These are phyloP conservation scores for Epichloe typhina DNA, from an alignment of 2,329 filamentous ascomycete species.

Conservation along the genomic window DNA sequence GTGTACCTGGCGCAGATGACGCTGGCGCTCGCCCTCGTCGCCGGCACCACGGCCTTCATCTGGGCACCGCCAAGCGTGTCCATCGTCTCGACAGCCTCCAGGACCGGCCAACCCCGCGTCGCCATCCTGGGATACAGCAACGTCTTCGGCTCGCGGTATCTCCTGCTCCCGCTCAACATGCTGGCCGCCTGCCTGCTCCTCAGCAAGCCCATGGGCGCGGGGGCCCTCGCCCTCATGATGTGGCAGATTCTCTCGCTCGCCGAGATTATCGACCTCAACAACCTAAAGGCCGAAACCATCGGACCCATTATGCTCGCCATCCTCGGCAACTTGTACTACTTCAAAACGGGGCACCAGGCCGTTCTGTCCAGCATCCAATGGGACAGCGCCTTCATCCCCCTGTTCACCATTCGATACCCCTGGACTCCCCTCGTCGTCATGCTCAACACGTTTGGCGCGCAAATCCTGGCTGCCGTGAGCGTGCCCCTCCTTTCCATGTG, in stretches of 20 bases:
- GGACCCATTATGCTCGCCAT: slow-evolving; percentile 74
- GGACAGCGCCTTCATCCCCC: slow-evolving; percentile 87
- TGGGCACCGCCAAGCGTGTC: slow-evolving; percentile 78
- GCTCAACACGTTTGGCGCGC: slow-evolving; percentile 80
- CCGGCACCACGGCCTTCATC: slow-evolving; percentile 71
- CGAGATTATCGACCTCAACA: slow-evolving; percentile 49
- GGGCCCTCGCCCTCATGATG: slow-evolving; percentile 66
- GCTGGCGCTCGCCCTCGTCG: slow-evolving; percentile 67
- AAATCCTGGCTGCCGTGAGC: slow-evolving; percentile 67
- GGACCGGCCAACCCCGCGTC: slow-evolving; percentile 40
- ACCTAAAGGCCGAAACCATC: slow-evolving; percentile 54
- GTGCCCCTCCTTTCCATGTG: slow-evolving; percentile 76
- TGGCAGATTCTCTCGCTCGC: slow-evolving; percentile 80
- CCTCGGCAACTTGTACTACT: slow-evolving; percentile 89
- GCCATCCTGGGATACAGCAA: slow-evolving; percentile 87
- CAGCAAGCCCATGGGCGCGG: slow-evolving; percentile 89
- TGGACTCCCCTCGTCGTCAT: slow-evolving; percentile 73
- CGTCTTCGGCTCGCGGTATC: slow-evolving; percentile 80
- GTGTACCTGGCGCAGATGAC: slow-evolving; percentile 69
- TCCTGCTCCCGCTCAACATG: slow-evolving; percentile 70
- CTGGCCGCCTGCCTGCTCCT: slow-evolving; percentile 65
- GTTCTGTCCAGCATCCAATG: slow-evolving; percentile 81
- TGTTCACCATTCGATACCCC: slow-evolving; percentile 72
- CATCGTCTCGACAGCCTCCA: slow-evolving; percentile 42
- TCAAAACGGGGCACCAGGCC: slow-evolving; percentile 95